Conservation (phyloP, 495 filamentous ascomycete species). For the Aspergillus campestris region DNA sequence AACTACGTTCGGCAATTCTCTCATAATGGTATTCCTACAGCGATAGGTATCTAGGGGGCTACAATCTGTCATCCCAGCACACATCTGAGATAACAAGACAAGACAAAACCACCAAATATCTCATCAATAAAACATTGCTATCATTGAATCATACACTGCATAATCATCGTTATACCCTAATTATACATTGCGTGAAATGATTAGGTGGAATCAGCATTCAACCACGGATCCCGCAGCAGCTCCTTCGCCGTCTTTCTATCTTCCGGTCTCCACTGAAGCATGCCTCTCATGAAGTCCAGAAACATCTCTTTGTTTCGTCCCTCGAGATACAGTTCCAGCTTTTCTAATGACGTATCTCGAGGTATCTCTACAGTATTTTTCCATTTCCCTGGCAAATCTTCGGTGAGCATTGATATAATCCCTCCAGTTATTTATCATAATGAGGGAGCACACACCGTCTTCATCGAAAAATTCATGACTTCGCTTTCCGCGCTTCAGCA, state of each 20-base stretch:
- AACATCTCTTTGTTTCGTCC: constrained; percentile 33
- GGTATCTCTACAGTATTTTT: constrained; percentile 21
- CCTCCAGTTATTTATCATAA: constrained; percentile 22
- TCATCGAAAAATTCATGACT: constrained; percentile 30
- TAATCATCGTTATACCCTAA: too few species aligned
- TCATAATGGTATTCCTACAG: too few species aligned
- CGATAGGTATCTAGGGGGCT: too few species aligned
- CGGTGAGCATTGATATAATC: too few species aligned
- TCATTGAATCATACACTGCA: too few species aligned
- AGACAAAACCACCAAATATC: too few species aligned
- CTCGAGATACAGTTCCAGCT: constrained; percentile 25
- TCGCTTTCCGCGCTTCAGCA: constrained; percentile 28
- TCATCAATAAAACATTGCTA: too few species aligned
- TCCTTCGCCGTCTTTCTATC: constrained; percentile 37
- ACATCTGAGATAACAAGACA: too few species aligned
- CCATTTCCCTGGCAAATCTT: constrained; percentile 31
- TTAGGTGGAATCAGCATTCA: constrained; percentile 23
- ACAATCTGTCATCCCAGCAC: too few species aligned
- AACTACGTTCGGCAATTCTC: not conserved
- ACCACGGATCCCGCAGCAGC: constrained; percentile 34
- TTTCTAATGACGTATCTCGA: constrained; percentile 9
- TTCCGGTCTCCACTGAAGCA: constrained; percentile 44
- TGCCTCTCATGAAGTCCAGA: constrained; percentile 31
- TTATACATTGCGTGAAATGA: too few species aligned
- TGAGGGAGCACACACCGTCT: too few species aligned